Evolutionary conservation across 2,329 filamentous ascomycete species (phyloP).

Genomic region (Epichloe sylvatica): DNA sequence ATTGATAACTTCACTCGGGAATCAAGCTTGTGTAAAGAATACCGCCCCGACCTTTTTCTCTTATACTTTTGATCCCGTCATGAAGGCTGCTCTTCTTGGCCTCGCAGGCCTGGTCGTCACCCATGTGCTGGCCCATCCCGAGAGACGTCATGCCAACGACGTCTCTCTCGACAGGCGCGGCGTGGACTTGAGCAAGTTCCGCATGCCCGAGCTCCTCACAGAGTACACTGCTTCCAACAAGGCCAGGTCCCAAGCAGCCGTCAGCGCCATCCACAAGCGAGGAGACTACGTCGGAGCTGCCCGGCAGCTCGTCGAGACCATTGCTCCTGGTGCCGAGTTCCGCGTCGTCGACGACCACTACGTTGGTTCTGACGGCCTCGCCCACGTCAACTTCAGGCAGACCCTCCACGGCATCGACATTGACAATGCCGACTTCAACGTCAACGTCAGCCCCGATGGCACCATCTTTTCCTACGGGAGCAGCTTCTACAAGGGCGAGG

Average conservation of each 20-base stretch:
- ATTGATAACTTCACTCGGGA: too few relatives aligned
- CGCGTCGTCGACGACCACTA: constrained; percentile 40
- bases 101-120: constrained; percentile 20
- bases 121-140: constrained; percentile 19
- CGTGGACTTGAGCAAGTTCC: constrained; percentile 20
- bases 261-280: constrained; percentile 14
- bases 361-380: constrained; percentile 38
- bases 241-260: constrained; percentile 8
- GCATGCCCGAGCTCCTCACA: constrained; percentile 17
- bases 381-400: constrained; percentile 46
- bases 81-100: constrained; percentile 21
- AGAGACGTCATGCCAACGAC: constrained; percentile 13
- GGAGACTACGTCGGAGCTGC: constrained; percentile 30
- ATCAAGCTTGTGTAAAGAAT: not conserved
- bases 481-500: constrained; percentile 28
- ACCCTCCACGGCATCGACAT: constrained; percentile 43
- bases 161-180: constrained; percentile 15
- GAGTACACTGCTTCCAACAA: constrained; percentile 15
- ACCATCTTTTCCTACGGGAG: constrained; percentile 44
- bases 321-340: constrained; percentile 27
- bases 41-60: not conserved
- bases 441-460: constrained; percentile 42
- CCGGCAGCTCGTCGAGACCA: constrained; percentile 27
- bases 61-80: constrained; percentile 5
- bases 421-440: constrained; percentile 47